phyloP scores from a whole-genome alignment of 352 stramenopile genomes.

The Elongisporangium senticosum region DNA sequence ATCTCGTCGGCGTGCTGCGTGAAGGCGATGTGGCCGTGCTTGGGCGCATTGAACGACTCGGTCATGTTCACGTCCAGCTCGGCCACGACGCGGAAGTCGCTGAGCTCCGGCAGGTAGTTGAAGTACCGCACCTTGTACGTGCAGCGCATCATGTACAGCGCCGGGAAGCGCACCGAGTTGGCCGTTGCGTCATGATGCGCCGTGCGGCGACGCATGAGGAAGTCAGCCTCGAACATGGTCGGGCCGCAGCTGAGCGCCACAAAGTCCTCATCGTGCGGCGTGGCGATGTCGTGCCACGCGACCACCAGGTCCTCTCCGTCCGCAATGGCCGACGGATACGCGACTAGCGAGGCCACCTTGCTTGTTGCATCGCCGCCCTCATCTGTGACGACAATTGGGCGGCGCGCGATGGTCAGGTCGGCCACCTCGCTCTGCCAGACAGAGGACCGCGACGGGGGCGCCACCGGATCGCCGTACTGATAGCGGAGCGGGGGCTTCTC shows the following conservation, averaged over 20 bases:
- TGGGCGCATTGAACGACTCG: constrained; percentile 47
- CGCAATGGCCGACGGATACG: constrained; percentile 35
- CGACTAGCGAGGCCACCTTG: constrained; percentile 16
- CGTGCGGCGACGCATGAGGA: constrained; percentile 33
- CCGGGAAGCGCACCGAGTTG: constrained; percentile 51
- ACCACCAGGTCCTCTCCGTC: constrained; percentile 74
- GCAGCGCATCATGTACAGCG: constrained; percentile 76
- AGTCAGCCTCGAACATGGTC: constrained; percentile 41
- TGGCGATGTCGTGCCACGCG: constrained; percentile 42
- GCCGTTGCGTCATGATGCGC: constrained; percentile 17
- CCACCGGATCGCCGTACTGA: neutral
- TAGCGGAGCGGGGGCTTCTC: neutral
- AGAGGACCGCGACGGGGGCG: neutral
- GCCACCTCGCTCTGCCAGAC: neutral
- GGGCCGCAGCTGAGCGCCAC: constrained; percentile 65
- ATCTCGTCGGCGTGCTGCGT: constrained; percentile 52
- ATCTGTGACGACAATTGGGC: neutral
- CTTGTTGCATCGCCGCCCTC: neutral
- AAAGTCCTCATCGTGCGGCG: constrained; percentile 54
- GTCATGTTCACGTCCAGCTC: constrained; percentile 44
- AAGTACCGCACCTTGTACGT: constrained; percentile 63
- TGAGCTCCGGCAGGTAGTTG: constrained; percentile 40
- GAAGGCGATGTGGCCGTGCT: constrained; percentile 69
- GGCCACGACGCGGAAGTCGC: constrained; percentile 30
- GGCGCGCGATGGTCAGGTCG: neutral